phyloP scores from a whole-genome alignment of 202 grass and related monocot genomes.

The Panicum virgatum region DNA sequence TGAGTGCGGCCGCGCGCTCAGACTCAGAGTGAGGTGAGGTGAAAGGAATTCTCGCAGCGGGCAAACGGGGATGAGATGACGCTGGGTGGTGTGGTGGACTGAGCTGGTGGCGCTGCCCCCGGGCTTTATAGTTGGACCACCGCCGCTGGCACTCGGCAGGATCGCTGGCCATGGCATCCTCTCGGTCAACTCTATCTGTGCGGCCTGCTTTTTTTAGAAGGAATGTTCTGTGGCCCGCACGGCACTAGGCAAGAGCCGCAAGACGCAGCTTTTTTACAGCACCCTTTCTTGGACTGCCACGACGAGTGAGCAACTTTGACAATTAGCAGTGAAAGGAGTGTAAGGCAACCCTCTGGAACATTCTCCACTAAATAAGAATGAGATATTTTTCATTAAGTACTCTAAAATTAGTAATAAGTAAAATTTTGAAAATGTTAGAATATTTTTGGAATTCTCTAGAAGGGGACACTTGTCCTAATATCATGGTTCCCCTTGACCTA shows the following conservation, averaged over 20 bases:
- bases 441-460: no score
- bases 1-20: no score
- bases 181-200: slow-evolving; percentile 34
- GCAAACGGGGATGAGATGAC: neutral
- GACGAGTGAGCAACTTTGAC: neutral
- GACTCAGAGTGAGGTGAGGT: neutral
- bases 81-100: neutral
- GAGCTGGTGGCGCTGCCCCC: neutral
- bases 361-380: no score
- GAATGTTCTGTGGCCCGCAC: slow-evolving; percentile 6
- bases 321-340: no score
- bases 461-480: no score
- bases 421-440: no score
- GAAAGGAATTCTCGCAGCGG: neutral
- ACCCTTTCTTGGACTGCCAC: neutral
- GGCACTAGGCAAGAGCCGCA: no score
- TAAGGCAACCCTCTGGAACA: no score
- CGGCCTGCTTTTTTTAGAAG: slow-evolving; percentile 11
- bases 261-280: neutral
- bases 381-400: no score
- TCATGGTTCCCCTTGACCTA: no score
- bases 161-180: neutral
- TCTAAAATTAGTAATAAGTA: no score
- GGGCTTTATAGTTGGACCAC: slow-evolving; percentile 56
- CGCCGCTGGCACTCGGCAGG: neutral